Conservation (phyloP, 176 grass and related monocot species). For the Paspalum notatum region DNA sequence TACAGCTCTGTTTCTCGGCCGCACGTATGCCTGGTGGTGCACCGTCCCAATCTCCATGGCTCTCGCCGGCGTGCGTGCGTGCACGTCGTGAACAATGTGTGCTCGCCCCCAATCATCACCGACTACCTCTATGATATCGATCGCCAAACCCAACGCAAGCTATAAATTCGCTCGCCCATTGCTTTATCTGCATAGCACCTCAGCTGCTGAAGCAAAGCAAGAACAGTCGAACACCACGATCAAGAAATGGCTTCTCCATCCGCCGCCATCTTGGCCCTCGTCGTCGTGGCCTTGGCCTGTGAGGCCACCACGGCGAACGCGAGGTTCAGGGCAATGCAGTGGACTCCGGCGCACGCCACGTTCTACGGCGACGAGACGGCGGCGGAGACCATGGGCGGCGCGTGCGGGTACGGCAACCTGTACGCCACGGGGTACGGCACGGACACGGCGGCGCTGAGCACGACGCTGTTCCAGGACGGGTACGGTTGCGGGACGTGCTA, state of each 20-base stretch:
- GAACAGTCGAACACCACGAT: not conserved
- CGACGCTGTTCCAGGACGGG: conserved; percentile 59
- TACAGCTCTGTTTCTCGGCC: conserved; percentile 45
- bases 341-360: conserved; percentile 72
- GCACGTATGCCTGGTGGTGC: conserved; percentile 31
- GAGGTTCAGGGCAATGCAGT: conserved; percentile 55
- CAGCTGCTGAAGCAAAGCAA: not conserved
- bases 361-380: conserved; percentile 85
- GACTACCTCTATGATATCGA: not conserved
- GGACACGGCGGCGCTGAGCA: conserved; percentile 82
- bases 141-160: not conserved
- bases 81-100: conserved; percentile 41
- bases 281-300: conserved; percentile 34
- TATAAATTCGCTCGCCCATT: conserved; percentile 37
- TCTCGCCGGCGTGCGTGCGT: conserved; percentile 26
- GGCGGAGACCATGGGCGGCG: conserved; percentile 70
- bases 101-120: conserved; percentile 36
- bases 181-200: conserved; percentile 25
- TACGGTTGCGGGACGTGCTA: conserved; percentile 75
- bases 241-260: conserved; percentile 39
- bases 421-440: conserved; percentile 60
- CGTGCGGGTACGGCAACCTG: conserved; percentile 75
- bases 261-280: conserved; percentile 25
- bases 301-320: conserved; percentile 45
- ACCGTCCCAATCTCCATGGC: conserved; percentile 33